Evolutionary conservation across 2,329 filamentous ascomycete species (phyloP), one percentile per base, ranked within the genome.

Genomic region (Biscogniauxia mediterranea): DNA sequence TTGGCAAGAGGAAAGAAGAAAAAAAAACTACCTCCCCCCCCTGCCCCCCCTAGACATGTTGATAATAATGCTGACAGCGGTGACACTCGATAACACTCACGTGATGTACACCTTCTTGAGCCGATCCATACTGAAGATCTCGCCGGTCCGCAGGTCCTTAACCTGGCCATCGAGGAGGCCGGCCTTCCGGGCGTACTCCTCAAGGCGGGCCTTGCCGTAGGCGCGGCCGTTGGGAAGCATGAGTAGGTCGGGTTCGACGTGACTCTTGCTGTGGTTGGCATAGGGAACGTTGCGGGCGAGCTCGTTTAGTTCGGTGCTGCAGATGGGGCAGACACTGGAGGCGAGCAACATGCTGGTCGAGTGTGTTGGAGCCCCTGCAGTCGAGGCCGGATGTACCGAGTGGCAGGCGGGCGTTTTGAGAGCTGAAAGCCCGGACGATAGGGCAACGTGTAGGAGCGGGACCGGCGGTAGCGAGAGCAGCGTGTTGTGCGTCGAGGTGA

Each of bases 341-440:
- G 71, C 70, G 7, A 90, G 89, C 1, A 87, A 87, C 0, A 89
- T 84, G 26, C 80, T 81, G n/a, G 78, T 74, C n/a, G 76, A 72
- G 67, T 79, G 77, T 19, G 71, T 70, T n/a, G 72, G 69, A 7
- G 71, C 70, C 7, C 71, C 61, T 32, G 72, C 67, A 38, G 65
- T 59, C 25, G 69, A 64, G 53, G 70, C 67, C 38, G 65, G 63
- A 60, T 55, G 75, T 73, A 55, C 79, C 1, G 89, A 90, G 78
- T 98, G 93, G 74, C 95, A 99, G 17, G 92, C 89, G 0, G 95
- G 95, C 0, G 95, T 98, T 77, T 99, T 99, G 67, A 99, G 88
- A 1, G 95, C 93, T 0, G 93, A 97, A 9, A 99, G 85, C 7
- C 95, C 95, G 0, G 93, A 93, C 0, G 90, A 92, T 9, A 99